These are phyloP conservation scores for Ganoderma lucidum DNA, from an alignment of 1,284 basidiomycete genomes.

Conservation along the genomic window DNA sequence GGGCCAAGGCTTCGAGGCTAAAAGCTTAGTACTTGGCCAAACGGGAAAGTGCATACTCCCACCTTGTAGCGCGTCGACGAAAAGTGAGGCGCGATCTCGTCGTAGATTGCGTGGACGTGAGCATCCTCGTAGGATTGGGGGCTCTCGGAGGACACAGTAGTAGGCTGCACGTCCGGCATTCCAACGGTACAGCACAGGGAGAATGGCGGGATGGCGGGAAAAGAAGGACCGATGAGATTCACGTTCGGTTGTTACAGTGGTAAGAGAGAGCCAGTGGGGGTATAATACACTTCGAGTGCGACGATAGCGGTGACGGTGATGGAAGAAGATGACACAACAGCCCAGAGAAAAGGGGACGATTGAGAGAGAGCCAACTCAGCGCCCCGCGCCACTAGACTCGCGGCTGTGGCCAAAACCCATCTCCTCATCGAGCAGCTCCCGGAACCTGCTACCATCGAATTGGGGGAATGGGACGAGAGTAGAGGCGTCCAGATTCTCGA, in stretches of 20 bases:
- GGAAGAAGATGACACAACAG: slow-evolving; percentile 18
- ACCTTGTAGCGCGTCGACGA: slow-evolving; percentile 95
- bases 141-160: slow-evolving; percentile 52
- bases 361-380: slow-evolving; percentile 12
- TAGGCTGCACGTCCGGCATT: slow-evolving; percentile 46
- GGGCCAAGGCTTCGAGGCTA: slow-evolving; percentile 85
- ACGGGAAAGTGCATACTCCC: neutral
- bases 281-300: slow-evolving; percentile 22
- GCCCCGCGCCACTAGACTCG: slow-evolving; percentile 19
- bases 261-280: slow-evolving; percentile 12
- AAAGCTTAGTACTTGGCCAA: neutral
- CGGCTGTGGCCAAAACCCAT: slow-evolving; percentile 63
- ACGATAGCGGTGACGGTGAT: slow-evolving; percentile 9
- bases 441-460: slow-evolving; percentile 71
- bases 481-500: slow-evolving; percentile 56
- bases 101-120: slow-evolving; percentile 89
- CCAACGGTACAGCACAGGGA: neutral
- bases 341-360: slow-evolving; percentile 13
- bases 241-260: slow-evolving; percentile 1
- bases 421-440: slow-evolving; percentile 72
- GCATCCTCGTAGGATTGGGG: slow-evolving; percentile 70
- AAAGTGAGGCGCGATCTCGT: slow-evolving; percentile 92
- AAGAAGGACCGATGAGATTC: neutral
- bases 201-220: neutral
- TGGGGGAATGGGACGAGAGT: slow-evolving; percentile 66